A percentile compares a stretch with the other conserved stretches of the same genome.
These are phyloP conservation scores for Kuraishia cidri DNA, from an alignment of 805 yeast genomes.

Conservation along the genomic window DNA sequence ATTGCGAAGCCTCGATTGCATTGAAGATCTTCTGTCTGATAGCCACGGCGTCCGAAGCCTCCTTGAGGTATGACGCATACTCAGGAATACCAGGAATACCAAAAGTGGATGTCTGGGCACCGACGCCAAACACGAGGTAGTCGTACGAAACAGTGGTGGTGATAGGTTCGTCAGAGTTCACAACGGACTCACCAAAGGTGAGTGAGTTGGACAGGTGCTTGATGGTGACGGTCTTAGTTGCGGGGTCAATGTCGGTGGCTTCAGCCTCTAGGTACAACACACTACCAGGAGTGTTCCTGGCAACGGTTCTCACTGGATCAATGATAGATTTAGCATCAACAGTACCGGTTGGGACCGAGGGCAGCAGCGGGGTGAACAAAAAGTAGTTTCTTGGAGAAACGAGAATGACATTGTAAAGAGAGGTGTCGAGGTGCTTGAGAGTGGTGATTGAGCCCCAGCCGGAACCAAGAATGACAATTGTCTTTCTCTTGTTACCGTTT, in stretches of 20 bases:
- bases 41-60: constrained; percentile 78
- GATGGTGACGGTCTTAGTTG: constrained; percentile 52
- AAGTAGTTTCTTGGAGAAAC: constrained; percentile 94
- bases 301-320: constrained; percentile 85
- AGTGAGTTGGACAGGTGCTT: constrained; percentile 46
- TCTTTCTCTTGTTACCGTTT: constrained; percentile 54
- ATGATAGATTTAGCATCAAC: constrained; percentile 84
- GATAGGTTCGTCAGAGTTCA: constrained; percentile 33
- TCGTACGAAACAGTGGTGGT: constrained; percentile 53
- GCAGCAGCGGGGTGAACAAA: constrained; percentile 91
- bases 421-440: constrained; percentile 76
- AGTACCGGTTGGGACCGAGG: constrained; percentile 93
- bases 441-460: constrained; percentile 95
- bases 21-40: constrained; percentile 80
- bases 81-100: constrained; percentile 93
- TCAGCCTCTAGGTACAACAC: constrained; percentile 85
- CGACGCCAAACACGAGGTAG: constrained; percentile 85
- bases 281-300: constrained; percentile 68
- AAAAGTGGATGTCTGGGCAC: constrained; percentile 91
- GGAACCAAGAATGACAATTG: constrained; percentile 75
- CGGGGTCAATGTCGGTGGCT: constrained; percentile 76
- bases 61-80: constrained; percentile 83
- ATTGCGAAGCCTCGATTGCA: constrained; percentile 80
- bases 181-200: constrained; percentile 45
- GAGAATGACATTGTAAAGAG: constrained; percentile 80